These are phyloP conservation scores for Tripterygium wilfordii DNA, from an alignment of 177 flowering plant genomes.

Conservation along the genomic window DNA sequence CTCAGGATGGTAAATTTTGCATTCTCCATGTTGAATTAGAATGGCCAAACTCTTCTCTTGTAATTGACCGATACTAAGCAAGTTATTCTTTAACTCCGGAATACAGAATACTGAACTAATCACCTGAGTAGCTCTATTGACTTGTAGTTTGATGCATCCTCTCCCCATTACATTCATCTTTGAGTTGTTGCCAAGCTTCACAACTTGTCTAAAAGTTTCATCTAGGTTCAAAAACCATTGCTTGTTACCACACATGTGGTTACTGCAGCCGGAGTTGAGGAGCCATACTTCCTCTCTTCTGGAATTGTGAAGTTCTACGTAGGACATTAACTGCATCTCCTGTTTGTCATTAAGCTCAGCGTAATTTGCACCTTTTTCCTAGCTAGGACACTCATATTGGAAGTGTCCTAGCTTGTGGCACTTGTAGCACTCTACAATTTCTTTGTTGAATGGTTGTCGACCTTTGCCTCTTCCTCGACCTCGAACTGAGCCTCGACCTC, in stretches of 20 bases:
- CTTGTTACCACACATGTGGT: slow-evolving; percentile 17
- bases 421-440: slow-evolving; percentile 2
- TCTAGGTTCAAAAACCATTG: slow-evolving; percentile 10
- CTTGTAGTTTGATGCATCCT: slow-evolving; percentile 6
- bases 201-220: not conserved
- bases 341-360: slow-evolving; percentile 9
- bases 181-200: slow-evolving; percentile 8
- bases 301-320: slow-evolving; percentile 2
- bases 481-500: not conserved
- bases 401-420: slow-evolving; percentile 9
- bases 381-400: slow-evolving; percentile 4
- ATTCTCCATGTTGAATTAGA: not conserved
- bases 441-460: not conserved
- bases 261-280: slow-evolving; percentile 15
- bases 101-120: slow-evolving; percentile 9
- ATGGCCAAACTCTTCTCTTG: slow-evolving; percentile 7
- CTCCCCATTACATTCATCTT: slow-evolving; percentile 7
- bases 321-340: slow-evolving; percentile 17
- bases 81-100: slow-evolving; percentile 8
- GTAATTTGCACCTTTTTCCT: slow-evolving; percentile 7
- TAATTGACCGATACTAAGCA: slow-evolving; percentile 18
- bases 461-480: slow-evolving; percentile 11
- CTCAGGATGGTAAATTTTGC: slow-evolving; percentile 5
- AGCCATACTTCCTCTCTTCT: slow-evolving; percentile 17
- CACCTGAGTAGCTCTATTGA: slow-evolving; percentile 1